phyloP scores from a whole-genome alignment of 2,329 filamentous ascomycete species.

The Stemphylium beticola region DNA sequence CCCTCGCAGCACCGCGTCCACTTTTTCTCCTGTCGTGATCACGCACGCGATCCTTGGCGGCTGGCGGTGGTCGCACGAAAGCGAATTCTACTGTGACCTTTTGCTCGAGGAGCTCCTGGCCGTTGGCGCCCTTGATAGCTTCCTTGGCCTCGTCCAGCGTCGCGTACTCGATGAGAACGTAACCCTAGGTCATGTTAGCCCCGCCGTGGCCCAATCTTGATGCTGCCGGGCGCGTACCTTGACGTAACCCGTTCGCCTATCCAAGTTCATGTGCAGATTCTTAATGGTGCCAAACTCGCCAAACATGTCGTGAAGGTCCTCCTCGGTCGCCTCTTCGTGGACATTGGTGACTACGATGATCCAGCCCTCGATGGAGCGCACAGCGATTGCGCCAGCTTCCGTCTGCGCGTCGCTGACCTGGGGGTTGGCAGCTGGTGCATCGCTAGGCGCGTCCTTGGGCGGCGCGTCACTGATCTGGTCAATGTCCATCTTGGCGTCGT shows the following conservation, averaged over 20 bases:
- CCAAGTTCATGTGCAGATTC: slow-evolving; percentile 83
- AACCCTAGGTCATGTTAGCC: slow-evolving; percentile 63
- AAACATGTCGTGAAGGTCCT: slow-evolving; percentile 81
- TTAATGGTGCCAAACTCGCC: slow-evolving; percentile 86
- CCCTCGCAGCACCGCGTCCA: slow-evolving; percentile 41
- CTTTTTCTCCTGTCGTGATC: slow-evolving; percentile 41
- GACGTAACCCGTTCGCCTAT: slow-evolving; percentile 82
- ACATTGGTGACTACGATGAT: slow-evolving; percentile 87
- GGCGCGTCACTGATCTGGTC: slow-evolving; percentile 31
- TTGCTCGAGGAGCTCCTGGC: slow-evolving; percentile 80
- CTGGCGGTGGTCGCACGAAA: slow-evolving; percentile 76
- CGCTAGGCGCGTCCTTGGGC: slow-evolving; percentile 35
- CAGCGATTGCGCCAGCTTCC: slow-evolving; percentile 74
- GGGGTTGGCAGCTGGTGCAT: slow-evolving; percentile 48
- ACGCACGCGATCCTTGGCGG: slow-evolving; percentile 55
- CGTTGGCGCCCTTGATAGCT: slow-evolving; percentile 81
- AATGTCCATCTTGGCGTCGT: slow-evolving; percentile 56
- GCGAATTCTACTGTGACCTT: slow-evolving; percentile 83
- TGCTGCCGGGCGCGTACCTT: slow-evolving; percentile 63
- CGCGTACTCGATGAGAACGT: slow-evolving; percentile 83
- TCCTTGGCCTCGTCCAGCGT: slow-evolving; percentile 79
- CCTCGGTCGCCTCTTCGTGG: slow-evolving; percentile 85
- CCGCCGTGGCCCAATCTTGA: background rate
- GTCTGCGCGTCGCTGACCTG: slow-evolving; percentile 73
- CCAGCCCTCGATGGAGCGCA: slow-evolving; percentile 88